Conservation (phyloP, 495 filamentous ascomycete species). For the Pseudomonodictys pantanalensis region DNA sequence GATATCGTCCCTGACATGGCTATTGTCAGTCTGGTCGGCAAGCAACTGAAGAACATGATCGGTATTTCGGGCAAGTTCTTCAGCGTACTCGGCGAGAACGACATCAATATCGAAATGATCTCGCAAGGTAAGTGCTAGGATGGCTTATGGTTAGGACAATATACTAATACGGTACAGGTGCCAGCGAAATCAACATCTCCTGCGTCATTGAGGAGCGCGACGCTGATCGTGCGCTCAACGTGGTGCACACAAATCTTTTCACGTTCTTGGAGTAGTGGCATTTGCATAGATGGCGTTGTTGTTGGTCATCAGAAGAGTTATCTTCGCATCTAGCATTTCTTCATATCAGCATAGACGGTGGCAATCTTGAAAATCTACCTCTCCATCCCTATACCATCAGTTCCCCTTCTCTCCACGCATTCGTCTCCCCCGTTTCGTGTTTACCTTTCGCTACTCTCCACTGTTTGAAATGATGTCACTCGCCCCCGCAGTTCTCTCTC, state of each 20-base stretch:
- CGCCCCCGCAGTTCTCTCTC: too few species aligned
- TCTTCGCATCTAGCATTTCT: neutral
- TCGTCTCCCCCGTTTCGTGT: too few species aligned
- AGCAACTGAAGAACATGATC: slow-evolving; percentile 91
- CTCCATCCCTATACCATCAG: too few species aligned
- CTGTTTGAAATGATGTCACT: too few species aligned
- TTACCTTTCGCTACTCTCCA: too few species aligned
- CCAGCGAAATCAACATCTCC: slow-evolving; percentile 97
- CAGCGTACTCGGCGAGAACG: slow-evolving; percentile 73
- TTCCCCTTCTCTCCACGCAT: too few species aligned
- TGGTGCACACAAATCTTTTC: slow-evolving; percentile 91
- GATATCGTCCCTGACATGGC: slow-evolving; percentile 84
- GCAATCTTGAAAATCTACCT: too few species aligned
- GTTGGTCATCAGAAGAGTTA: too few species aligned
- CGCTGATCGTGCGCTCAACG: slow-evolving; percentile 86
- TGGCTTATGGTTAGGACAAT: neutral
- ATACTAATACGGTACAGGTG: slow-evolving; percentile 56
- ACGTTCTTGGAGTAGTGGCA: slow-evolving; percentile 41
- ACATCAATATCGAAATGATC: slow-evolving; percentile 96
- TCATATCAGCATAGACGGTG: too few species aligned
- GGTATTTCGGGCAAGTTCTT: slow-evolving; percentile 77
- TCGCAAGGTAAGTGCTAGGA: slow-evolving; percentile 70
- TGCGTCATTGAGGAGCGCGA: slow-evolving; percentile 92
- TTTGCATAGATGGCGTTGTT: slow-evolving; percentile 29
- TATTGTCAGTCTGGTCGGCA: slow-evolving; percentile 86